Percentiles rank a stretch among this genome's conserved stretches.
phyloP scores from a whole-genome alignment of 306 rosid genomes.

The Castanea crenata region DNA sequence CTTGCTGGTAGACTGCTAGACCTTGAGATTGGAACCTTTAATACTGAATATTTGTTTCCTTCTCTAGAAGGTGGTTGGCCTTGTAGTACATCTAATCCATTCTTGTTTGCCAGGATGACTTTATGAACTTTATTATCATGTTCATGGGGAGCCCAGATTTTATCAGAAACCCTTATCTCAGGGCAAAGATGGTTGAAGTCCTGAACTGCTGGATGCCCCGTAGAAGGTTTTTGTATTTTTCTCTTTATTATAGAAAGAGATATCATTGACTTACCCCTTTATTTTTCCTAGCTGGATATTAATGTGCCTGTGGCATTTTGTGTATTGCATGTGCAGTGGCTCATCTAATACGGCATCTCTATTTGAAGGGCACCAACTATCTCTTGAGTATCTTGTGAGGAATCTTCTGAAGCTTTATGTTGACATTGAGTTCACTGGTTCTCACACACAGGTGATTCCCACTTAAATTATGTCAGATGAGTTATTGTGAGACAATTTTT shows the following conservation, averaged over 20 bases:
- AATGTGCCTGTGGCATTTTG: constrained; percentile 13
- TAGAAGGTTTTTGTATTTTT: constrained; percentile 57
- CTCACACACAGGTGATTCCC: constrained; percentile 82
- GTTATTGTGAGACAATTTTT: neutral
- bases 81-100: neutral
- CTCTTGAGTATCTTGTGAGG: constrained; percentile 91
- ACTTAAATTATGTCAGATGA: neutral
- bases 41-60: constrained; percentile 2
- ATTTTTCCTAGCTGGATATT: constrained; percentile 28
- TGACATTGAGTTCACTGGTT: constrained; percentile 98
- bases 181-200: constrained; percentile 99
- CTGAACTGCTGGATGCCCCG: constrained; percentile 99
- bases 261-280: constrained; percentile 1
- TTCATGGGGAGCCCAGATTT: constrained; percentile 95
- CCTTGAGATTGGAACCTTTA: neutral
- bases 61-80: constrained; percentile 10
- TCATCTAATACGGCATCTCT: constrained; percentile 69
- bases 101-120: constrained; percentile 76
- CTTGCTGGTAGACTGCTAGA: constrained; percentile 61
- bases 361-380: constrained; percentile 95
- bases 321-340: constrained; percentile 49
- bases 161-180: constrained; percentile 86
- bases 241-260: neutral
- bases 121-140: constrained; percentile 96
- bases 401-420: constrained; percentile 96